Evolutionary conservation across 1,284 basidiomycete genomes (phyloP).

Genomic region (Moesziomyces parantarcticus): DNA sequence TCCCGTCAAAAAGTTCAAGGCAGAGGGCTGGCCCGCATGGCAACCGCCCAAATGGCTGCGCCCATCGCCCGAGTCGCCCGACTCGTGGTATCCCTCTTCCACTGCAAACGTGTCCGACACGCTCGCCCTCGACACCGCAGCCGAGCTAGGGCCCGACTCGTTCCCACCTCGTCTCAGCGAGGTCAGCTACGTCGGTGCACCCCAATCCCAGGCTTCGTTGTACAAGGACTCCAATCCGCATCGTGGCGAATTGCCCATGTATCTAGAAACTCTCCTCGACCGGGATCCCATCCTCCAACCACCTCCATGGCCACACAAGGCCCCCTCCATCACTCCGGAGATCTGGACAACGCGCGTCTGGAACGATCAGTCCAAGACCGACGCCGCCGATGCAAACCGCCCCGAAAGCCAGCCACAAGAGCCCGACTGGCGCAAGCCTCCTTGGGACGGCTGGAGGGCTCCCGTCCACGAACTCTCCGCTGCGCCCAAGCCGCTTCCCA

Average conservation of each 20-base stretch:
- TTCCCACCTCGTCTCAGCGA: slow-evolving; percentile 32
- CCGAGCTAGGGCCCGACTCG: slow-evolving; percentile 21
- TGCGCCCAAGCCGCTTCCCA: slow-evolving; percentile 24
- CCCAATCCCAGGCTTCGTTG: slow-evolving; percentile 17
- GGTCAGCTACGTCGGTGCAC: slow-evolving; percentile 3
- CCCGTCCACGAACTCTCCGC: slow-evolving; percentile 47
- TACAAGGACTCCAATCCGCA: slow-evolving; percentile 55
- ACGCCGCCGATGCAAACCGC: slow-evolving; percentile 45
- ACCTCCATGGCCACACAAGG: slow-evolving; percentile 41
- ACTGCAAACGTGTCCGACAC: neutral
- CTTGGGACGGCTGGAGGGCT: slow-evolving; percentile 54
- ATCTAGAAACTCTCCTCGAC: slow-evolving; percentile 34
- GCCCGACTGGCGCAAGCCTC: slow-evolving; percentile 52
- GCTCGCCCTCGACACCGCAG: neutral
- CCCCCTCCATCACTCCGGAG: slow-evolving; percentile 35
- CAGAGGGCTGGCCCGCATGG: slow-evolving; percentile 19
- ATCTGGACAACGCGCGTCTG: slow-evolving; percentile 43
- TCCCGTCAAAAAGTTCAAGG: slow-evolving; percentile 34
- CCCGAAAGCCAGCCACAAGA: slow-evolving; percentile 48
- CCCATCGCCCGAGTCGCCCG: slow-evolving; percentile 16
- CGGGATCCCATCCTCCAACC: slow-evolving; percentile 38
- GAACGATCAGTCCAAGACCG: slow-evolving; percentile 51
- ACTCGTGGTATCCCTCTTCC: slow-evolving; percentile 27
- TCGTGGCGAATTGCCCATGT: slow-evolving; percentile 46
- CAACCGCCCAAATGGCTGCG: slow-evolving; percentile 31